Conservation (phyloP, 1,284 basidiomycete genomes). For the Macrocystidia cucumis region DNA sequence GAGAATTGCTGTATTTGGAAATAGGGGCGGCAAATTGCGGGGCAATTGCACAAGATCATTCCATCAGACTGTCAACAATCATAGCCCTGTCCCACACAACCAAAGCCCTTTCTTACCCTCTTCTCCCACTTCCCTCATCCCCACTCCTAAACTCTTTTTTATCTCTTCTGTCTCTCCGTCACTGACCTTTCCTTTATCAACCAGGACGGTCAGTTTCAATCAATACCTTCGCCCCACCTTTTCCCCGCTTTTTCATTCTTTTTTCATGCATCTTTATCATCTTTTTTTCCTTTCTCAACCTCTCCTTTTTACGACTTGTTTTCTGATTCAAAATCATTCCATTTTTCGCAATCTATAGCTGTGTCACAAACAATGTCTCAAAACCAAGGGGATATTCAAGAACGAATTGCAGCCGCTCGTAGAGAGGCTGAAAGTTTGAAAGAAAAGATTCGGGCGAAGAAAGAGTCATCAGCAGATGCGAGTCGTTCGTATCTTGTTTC, state of each 20-base stretch:
- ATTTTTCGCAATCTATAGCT: constrained; percentile 6
- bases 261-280: constrained; percentile 2
- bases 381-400: constrained; percentile 83
- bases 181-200: neutral
- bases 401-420: constrained; percentile 92
- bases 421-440: constrained; percentile 95
- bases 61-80: constrained; percentile 18
- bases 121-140: neutral
- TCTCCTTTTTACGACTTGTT: neutral
- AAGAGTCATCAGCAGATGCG: constrained; percentile 94
- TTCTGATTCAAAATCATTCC: neutral
- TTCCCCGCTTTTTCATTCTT: no score
- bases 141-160: no score
- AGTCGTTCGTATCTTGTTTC: constrained; percentile 61
- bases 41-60: constrained; percentile 12
- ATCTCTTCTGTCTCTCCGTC: neutral
- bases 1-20: constrained; percentile 1
- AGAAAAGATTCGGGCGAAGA: constrained; percentile 94
- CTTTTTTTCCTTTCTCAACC: constrained; percentile 4
- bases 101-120: neutral
- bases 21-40: constrained; percentile 21
- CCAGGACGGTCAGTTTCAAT: neutral
- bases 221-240: no score
- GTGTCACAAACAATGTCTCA: constrained; percentile 54
- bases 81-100: no score